Percentiles rank a stretch among this genome's conserved stretches.
phyloP scores from a whole-genome alignment of 305 asterid species.

The Fraxinus floribunda region DNA sequence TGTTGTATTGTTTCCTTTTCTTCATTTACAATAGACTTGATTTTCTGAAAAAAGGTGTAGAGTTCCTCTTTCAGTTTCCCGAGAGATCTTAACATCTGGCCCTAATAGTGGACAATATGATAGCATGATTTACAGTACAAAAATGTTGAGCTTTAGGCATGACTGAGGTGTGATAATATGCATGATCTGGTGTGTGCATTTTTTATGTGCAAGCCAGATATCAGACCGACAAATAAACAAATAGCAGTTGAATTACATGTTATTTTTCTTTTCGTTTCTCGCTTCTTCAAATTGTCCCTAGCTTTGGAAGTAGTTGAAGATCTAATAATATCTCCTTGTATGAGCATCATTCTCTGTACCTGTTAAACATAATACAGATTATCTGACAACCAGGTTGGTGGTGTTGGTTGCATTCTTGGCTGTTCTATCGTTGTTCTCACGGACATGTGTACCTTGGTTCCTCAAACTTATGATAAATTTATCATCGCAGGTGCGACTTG shows the following conservation, averaged over 20 bases:
- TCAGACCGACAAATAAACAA: neutral
- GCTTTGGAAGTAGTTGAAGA: conserved; percentile 2
- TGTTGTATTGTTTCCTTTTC: neutral
- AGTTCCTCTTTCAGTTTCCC: neutral
- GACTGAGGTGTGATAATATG: neutral
- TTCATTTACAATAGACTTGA: conserved; percentile 9
- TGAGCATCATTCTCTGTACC: neutral
- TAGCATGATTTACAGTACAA: neutral
- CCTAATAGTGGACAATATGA: neutral
- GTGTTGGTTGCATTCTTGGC: conserved; percentile 82
- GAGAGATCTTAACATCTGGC: conserved; percentile 2
- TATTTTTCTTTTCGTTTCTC: neutral
- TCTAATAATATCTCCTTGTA: neutral
- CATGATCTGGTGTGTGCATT: neutral
- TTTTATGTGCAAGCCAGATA: neutral
- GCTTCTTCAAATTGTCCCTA: neutral
- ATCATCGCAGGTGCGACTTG: conserved; percentile 77
- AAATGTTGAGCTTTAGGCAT: neutral
- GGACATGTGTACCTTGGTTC: conserved; percentile 97
- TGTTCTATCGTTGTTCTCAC: conserved; percentile 61
- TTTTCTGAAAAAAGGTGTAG: conserved; percentile 7
- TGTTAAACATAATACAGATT: conserved; percentile 47
- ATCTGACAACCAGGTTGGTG: conserved; percentile 85
- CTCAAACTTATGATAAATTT: conserved; percentile 96
- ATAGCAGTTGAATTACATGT: neutral